phyloP scores from a whole-genome alignment of 352 stramenopile genomes.

The Thalassiosira ordinaria region DNA sequence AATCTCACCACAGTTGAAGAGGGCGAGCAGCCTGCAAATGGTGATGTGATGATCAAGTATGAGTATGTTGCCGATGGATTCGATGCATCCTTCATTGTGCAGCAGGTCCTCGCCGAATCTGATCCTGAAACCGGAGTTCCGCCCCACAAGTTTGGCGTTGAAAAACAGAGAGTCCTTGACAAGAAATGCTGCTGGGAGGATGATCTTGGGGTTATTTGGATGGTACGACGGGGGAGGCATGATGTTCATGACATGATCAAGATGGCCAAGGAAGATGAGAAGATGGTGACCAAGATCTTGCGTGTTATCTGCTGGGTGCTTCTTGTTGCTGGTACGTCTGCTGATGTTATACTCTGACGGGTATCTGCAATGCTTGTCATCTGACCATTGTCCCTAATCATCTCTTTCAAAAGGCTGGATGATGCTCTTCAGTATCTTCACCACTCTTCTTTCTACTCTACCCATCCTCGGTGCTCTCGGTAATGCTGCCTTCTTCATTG shows the following conservation, averaged over 20 bases:
- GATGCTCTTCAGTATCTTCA: conserved; percentile 66
- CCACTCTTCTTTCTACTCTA: conserved; percentile 53
- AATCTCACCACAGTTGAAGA: conserved; percentile 64
- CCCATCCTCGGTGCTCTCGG: conserved; percentile 54
- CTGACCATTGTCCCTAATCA: too few species aligned
- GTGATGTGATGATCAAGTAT: conserved; percentile 66
- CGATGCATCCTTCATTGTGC: conserved; percentile 66
- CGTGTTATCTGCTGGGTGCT: conserved; percentile 51
- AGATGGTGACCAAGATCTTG: conserved; percentile 56
- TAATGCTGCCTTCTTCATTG: conserved; percentile 61
- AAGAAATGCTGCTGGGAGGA: conserved; percentile 58
- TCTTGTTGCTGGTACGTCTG: conserved; percentile 49
- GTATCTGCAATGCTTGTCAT: too few species aligned
- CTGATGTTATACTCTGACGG: too few species aligned
- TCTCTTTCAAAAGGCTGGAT: too few species aligned
- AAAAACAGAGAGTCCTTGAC: conserved; percentile 52
- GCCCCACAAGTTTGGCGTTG: conserved; percentile 51
- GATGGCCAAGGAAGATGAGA: conserved; percentile 63
- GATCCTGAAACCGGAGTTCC: conserved; percentile 52
- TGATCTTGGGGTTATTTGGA: conserved; percentile 68
- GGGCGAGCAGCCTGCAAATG: conserved; percentile 56
- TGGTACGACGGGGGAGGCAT: conserved; percentile 57
- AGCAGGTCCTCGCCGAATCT: conserved; percentile 52
- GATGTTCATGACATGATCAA: conserved; percentile 64
- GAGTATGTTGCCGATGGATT: conserved; percentile 64